Conservation (phyloP, 1,284 basidiomycete species). For the Sparassis latifolia region DNA sequence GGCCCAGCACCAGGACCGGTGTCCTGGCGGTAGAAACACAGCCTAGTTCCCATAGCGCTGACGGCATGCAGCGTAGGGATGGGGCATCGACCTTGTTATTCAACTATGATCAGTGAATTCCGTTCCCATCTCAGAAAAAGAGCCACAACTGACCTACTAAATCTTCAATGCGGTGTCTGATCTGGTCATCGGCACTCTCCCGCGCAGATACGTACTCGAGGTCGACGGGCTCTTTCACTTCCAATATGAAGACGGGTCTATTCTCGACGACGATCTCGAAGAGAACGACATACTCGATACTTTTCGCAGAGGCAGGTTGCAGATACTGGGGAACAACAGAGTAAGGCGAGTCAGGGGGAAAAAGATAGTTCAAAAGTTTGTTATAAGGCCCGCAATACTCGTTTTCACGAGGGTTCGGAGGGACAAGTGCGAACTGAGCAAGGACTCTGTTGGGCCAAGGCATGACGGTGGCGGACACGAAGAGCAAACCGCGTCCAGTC, state of each 20-base stretch:
- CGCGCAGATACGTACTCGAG: conserved; percentile 2
- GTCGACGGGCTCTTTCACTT: conserved; percentile 9
- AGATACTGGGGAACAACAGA: conserved; percentile 7
- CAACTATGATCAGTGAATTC: too few species aligned
- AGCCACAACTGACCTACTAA: neutral
- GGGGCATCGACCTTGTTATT: too few species aligned
- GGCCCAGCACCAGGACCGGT: too few species aligned
- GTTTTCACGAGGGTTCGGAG: too few species aligned
- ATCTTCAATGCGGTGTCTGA: conserved; percentile 9
- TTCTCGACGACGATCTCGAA: conserved; percentile 9
- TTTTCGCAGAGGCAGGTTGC: neutral
- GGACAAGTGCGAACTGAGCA: too few species aligned
- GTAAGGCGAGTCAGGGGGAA: conserved; percentile 9
- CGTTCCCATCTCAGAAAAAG: too few species aligned
- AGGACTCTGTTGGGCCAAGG: too few species aligned
- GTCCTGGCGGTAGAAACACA: too few species aligned
- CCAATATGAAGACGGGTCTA: conserved; percentile 11
- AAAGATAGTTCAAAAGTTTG: conserved; percentile 15
- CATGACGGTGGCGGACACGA: too few species aligned
- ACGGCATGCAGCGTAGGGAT: too few species aligned
- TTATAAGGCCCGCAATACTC: conserved; percentile 1
- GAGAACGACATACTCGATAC: conserved; percentile 5
- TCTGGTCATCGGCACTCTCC: conserved; percentile 10
- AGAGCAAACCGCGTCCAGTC: too few species aligned
- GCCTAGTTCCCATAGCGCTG: too few species aligned